These are phyloP conservation scores for Colletotrichum sp. DNA, from an alignment of 2,329 filamentous ascomycete genomes.

Conservation along the genomic window DNA sequence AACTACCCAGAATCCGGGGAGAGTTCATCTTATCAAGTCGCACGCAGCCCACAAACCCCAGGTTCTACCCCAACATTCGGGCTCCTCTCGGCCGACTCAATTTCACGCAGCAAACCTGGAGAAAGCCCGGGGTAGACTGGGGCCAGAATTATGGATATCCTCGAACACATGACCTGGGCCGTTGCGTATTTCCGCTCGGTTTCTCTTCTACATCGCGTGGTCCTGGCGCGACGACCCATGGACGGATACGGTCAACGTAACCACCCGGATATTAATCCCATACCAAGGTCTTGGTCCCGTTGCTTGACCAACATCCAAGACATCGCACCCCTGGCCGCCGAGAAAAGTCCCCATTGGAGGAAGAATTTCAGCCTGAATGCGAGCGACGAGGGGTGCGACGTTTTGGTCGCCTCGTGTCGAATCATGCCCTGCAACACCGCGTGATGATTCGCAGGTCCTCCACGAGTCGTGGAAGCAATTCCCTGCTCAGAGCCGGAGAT, in stretches of 20 bases:
- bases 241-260: not conserved
- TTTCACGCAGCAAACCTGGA: not conserved
- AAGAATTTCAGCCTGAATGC: constrained; percentile 13
- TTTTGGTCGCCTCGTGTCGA: not conserved
- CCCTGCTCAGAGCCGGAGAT: not conserved
- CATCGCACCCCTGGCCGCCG: not conserved
- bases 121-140: not conserved
- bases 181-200: not conserved
- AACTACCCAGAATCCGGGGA: not conserved
- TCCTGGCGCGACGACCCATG: not conserved
- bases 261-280: not conserved
- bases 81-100: not conserved
- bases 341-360: constrained; percentile 5
- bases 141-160: not conserved
- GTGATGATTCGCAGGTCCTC: not conserved
- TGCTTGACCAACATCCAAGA: constrained; percentile 6
- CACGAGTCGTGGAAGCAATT: not conserved
- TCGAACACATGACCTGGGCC: not conserved
- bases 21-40: constrained; percentile 5
- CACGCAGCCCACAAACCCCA: not conserved
- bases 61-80: not conserved
- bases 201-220: not conserved
- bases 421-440: not conserved
- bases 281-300: not conserved
- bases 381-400: not conserved